Evolutionary conservation across 306 rosid genomes (phyloP).

Genomic region (Vigna angularis): DNA sequence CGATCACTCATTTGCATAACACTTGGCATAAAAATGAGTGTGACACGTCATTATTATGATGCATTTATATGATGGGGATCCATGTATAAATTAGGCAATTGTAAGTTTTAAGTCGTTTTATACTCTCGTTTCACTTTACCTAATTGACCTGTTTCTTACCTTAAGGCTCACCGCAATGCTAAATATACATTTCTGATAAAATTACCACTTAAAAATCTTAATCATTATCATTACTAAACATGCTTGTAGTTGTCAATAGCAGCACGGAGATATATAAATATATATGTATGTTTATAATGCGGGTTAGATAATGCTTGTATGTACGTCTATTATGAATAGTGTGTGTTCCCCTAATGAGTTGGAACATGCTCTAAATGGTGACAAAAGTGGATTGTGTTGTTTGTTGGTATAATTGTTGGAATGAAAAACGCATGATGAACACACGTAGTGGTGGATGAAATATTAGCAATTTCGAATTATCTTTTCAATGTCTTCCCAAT

Average conservation of each 20-base stretch:
- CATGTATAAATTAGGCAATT: slow-evolving; percentile 1
- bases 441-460: slow-evolving; percentile 10
- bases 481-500: neutral
- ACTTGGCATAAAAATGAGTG: neutral
- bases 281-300: neutral
- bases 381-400: slow-evolving; percentile 18
- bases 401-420: slow-evolving; percentile 9
- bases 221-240: too few relatives aligned
- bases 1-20: slow-evolving; percentile 7
- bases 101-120: slow-evolving; percentile 6
- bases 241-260: too few relatives aligned
- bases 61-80: slow-evolving; percentile 21
- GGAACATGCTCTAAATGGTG: neutral
- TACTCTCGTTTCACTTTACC: neutral
- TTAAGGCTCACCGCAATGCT: neutral
- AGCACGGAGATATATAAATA: too few relatives aligned
- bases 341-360: neutral
- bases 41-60: slow-evolving; percentile 20
- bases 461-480: slow-evolving; percentile 13
- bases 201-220: too few relatives aligned
- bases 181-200: too few relatives aligned
- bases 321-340: neutral
- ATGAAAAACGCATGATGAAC: neutral
- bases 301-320: neutral
- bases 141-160: neutral